Percentiles rank a stretch among this genome's conserved stretches.
Evolutionary conservation across 1,284 basidiomycete genomes (phyloP).

Genomic region (Leccinum angustisporum): DNA sequence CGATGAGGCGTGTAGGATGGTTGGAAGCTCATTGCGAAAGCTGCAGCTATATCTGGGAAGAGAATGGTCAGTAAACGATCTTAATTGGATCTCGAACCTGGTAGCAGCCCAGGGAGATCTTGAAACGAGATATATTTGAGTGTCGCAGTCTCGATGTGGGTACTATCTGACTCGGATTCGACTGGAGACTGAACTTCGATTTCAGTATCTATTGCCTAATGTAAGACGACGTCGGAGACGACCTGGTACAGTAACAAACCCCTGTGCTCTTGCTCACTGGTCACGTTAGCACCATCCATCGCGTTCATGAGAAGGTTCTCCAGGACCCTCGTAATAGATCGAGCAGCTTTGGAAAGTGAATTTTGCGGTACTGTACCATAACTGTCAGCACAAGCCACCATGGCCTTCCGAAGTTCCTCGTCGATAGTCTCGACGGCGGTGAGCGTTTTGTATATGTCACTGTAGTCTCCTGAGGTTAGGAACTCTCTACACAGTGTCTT

Average conservation of each 20-base stretch:
- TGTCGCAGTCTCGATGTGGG: background rate
- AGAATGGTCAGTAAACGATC: background rate
- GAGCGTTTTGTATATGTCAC: background rate
- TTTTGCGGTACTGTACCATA: background rate
- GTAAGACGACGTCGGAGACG: background rate
- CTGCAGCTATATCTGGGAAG: background rate
- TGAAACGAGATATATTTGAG: background rate
- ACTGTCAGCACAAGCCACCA: background rate
- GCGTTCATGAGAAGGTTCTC: background rate
- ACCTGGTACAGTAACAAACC: background rate
- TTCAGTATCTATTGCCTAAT: background rate
- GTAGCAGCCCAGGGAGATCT: background rate
- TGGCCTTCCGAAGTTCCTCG: background rate
- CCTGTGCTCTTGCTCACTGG: background rate
- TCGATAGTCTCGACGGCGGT: background rate
- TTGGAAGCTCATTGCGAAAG: background rate
- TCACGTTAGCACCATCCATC: background rate
- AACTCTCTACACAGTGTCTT: background rate
- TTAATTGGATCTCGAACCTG: background rate
- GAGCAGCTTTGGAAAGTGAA: background rate
- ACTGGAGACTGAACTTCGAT: background rate
- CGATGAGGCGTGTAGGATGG: background rate
- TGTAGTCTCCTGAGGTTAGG: background rate
- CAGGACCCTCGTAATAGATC: background rate
- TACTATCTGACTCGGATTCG: background rate